A percentile compares a stretch with the other conserved stretches of the same genome.
Evolutionary conservation across 2,329 filamentous ascomycete species (phyloP).

Genomic region (Trichoderma koningiopsis): DNA sequence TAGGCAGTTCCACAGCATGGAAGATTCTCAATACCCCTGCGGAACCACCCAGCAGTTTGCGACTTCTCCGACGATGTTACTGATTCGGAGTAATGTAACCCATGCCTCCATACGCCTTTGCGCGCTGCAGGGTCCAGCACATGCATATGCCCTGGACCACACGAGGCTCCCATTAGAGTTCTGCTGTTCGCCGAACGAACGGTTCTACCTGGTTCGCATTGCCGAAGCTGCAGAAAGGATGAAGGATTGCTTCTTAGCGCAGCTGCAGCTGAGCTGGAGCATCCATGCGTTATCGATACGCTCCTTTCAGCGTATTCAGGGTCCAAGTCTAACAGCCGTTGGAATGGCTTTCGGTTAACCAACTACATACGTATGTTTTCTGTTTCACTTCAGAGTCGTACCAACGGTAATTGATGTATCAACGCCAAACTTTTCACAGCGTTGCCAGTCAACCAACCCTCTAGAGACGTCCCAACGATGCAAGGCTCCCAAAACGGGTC

Average conservation of each 20-base stretch:
- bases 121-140: neutral
- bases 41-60: neutral
- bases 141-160: neutral
- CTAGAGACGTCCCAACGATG: neutral
- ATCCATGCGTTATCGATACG: neutral
- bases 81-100: neutral
- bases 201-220: neutral
- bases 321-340: neutral
- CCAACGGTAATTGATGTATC: neutral
- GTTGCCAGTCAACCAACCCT: neutral
- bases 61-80: neutral
- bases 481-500: constrained; percentile 6
- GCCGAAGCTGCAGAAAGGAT: neutral
- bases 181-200: neutral
- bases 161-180: neutral
- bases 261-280: neutral
- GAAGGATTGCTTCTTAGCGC: neutral
- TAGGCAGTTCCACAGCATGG: neutral
- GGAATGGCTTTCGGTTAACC: no score
- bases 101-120: neutral
- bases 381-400: no score
- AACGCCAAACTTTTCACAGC: neutral
- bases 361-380: no score
- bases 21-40: constrained; percentile 2
- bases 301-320: neutral